Evolutionary conservation across 2,329 filamentous ascomycete species (phyloP).

Genomic region (Grosmannia serpens): DNA sequence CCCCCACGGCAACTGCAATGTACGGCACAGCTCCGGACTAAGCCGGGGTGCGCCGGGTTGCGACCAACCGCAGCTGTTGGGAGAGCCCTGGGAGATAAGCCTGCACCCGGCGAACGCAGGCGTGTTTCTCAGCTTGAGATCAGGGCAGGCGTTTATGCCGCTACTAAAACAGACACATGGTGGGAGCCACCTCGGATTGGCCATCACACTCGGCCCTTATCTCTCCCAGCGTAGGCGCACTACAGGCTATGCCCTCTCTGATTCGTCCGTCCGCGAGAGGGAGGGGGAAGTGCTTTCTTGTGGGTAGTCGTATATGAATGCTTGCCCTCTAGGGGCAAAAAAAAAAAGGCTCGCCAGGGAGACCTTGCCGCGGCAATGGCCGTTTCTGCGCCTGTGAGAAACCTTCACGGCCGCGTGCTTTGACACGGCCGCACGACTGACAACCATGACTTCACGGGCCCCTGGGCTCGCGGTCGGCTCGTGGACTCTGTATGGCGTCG

Average conservation of each 20-base stretch:
- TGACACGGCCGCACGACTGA: background rate
- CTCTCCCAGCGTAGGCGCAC: background rate
- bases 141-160: background rate
- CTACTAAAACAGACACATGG: background rate
- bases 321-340: too few relatives aligned
- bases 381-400: background rate
- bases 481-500: slow-evolving; percentile 14
- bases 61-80: background rate
- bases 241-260: background rate
- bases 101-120: too few relatives aligned
- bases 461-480: slow-evolving; percentile 6
- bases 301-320: background rate
- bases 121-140: too few relatives aligned
- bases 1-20: background rate
- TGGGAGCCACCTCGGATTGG: background rate
- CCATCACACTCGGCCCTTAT: background rate
- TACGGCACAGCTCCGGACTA: background rate
- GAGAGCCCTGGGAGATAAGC: background rate
- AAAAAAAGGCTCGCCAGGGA: background rate
- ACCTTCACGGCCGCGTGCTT: background rate
- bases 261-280: background rate
- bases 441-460: background rate
- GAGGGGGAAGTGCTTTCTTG: too few relatives aligned
- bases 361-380: background rate
- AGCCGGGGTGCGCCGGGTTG: background rate